Evolutionary conservation across 768 basidiomycete species (phyloP), one percentile per base, ranked within the genome.

Genomic region (Macrolepiota dolichaula): DNA sequence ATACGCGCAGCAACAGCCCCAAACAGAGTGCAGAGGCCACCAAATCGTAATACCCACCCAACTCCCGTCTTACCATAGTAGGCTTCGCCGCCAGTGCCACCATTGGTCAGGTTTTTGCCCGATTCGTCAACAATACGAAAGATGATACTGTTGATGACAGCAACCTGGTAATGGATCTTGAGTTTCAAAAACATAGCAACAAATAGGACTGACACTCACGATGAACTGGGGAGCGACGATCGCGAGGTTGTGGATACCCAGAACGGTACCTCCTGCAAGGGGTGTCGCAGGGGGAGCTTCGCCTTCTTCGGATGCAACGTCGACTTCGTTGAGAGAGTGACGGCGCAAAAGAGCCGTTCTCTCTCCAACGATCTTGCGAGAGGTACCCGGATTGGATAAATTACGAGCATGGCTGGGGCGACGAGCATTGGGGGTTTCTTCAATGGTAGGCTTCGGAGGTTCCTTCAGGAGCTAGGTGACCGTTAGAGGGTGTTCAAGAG

Each of bases 181-280:
- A 19, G 27, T 11, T 44, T 27, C 37, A 50, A 46, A 62, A n/a
- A 63, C 22, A 29, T 55, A 27, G 63, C 55, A 25, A 19, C 47
- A 19, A 62, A 55, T 24, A 32, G 12, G 7, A 22, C 57, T 5
- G 2, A 81, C 7, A 32, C 93, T 66, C 70, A 96, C 95, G 56
- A 96, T 81, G 70, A 98, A 91, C 67, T 98, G 96, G 22, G 96
- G 96, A 76, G 94, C 86, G 27, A 98, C 96, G 62, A 98, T 94
- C 4, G 96, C 92, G 17, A 98, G 79, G 70, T 98, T 98, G 69
- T 98, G 96, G 42, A 98, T 94, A 2, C 96, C 96, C 44, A 97
- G 82, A 40, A 96, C 87, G 1, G 96, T 97, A 9, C 95, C 95
- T 17, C 94, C 95, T 1, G 91, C 88, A 51, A 89, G 78, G 22